Percentiles rank a stretch among this genome's conserved stretches.
These are phyloP conservation scores for Boletus barrowsii DNA, from an alignment of 768 basidiomycete genomes.

Conservation along the genomic window DNA sequence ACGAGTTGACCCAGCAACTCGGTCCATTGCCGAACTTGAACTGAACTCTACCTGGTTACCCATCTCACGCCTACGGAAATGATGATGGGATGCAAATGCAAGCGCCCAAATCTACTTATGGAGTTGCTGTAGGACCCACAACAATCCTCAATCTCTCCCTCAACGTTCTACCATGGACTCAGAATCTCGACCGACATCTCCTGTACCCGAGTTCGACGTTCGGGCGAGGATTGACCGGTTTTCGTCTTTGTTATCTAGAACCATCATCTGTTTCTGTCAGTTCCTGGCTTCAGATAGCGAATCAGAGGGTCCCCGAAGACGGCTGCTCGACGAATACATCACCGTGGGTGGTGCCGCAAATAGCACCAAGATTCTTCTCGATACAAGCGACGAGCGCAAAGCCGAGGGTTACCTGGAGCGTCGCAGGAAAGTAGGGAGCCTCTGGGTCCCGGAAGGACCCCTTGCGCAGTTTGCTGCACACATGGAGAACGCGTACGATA, in stretches of 20 bases:
- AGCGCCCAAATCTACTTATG: constrained; percentile 9
- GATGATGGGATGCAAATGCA: not conserved
- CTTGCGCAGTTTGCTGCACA: constrained; percentile 19
- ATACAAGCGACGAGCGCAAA: constrained; percentile 22
- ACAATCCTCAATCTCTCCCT: not conserved
- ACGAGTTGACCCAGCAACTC: too few species aligned
- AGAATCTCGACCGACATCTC: not conserved
- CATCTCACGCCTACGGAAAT: too few species aligned
- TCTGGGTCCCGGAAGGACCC: constrained; percentile 18
- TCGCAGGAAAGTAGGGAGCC: constrained; percentile 16
- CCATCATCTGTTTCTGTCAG: constrained; percentile 27
- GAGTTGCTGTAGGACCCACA: constrained; percentile 4
- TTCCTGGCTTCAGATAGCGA: constrained; percentile 27
- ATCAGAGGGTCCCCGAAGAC: constrained; percentile 20
- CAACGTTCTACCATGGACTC: constrained; percentile 12
- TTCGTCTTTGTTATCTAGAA: constrained; percentile 18
- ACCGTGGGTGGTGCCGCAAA: constrained; percentile 26
- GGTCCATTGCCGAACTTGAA: too few species aligned
- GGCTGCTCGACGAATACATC: constrained; percentile 27
- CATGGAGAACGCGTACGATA: constrained; percentile 16
- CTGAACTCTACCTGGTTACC: too few species aligned
- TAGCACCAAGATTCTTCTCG: constrained; percentile 24
- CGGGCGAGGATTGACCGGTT: constrained; percentile 22
- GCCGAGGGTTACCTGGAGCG: constrained; percentile 21
- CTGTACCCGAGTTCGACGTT: constrained; percentile 14